These are phyloP conservation scores for Rhizophagus prolifer DNA, from an alignment of 192 early-diverging fungal species.

Conservation along the genomic window DNA sequence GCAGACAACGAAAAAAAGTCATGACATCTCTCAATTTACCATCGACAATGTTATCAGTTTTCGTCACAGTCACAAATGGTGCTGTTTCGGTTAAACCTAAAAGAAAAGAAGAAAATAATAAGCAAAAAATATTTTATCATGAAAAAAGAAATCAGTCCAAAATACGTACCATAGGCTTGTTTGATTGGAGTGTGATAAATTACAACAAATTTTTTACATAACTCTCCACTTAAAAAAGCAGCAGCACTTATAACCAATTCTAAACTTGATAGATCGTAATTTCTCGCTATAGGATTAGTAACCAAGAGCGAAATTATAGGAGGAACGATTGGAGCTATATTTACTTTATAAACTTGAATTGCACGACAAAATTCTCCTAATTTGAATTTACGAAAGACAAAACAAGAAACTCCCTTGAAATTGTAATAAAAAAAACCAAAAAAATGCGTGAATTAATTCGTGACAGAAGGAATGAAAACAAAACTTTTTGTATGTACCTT, in stretches of 20 bases:
- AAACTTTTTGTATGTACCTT: background rate
- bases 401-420: slow-evolving; percentile 43
- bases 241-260: slow-evolving; percentile 57
- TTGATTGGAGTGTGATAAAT: slow-evolving; percentile 39
- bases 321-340: slow-evolving; percentile 51
- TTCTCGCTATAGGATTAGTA: slow-evolving; percentile 62
- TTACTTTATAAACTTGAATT: slow-evolving; percentile 55
- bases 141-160: too few relatives aligned
- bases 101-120: background rate
- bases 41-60: slow-evolving; percentile 34
- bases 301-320: slow-evolving; percentile 68
- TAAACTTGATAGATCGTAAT: slow-evolving; percentile 61
- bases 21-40: slow-evolving; percentile 31
- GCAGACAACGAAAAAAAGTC: background rate
- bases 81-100: slow-evolving; percentile 57
- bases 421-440: slow-evolving; percentile 30
- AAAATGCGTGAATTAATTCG: background rate
- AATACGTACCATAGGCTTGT: slow-evolving; percentile 67
- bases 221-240: slow-evolving; percentile 51
- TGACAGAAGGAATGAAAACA: background rate
- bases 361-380: slow-evolving; percentile 49
- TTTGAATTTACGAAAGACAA: slow-evolving; percentile 67
- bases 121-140: too few relatives aligned
- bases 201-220: slow-evolving; percentile 40
- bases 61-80: slow-evolving; percentile 47